Evolutionary conservation across 306 rosid genomes (phyloP).

Genomic region (Casuarina equisetifolia): DNA sequence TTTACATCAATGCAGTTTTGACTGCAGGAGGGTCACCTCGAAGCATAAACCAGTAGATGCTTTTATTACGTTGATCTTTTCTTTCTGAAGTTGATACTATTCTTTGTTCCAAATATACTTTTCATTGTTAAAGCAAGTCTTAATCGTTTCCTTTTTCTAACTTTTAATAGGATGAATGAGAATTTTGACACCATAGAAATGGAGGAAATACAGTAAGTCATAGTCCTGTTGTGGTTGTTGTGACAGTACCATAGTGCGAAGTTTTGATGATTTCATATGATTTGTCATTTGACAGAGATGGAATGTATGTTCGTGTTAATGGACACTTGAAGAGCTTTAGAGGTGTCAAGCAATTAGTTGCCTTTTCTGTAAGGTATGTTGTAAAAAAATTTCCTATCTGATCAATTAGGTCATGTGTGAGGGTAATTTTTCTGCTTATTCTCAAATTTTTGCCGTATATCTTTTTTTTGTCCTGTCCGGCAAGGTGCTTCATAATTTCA

Average conservation of each 20-base stretch:
- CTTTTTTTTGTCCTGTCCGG: neutral
- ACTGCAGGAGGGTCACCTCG: neutral
- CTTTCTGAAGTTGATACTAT: neutral
- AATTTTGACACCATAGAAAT: constrained; percentile 67
- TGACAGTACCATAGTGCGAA: neutral
- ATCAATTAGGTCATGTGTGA: neutral
- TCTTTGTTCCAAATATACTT: neutral
- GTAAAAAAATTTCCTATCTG: neutral
- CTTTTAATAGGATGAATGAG: constrained; percentile 70
- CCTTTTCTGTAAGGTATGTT: constrained; percentile 78
- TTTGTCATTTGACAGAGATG: constrained; percentile 41
- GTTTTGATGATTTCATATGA: neutral
- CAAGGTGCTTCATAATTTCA: neutral
- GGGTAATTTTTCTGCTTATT: neutral
- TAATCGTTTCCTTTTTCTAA: constrained; percentile 1
- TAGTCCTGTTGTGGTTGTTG: neutral
- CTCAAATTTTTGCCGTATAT: neutral
- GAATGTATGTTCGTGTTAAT: constrained; percentile 66
- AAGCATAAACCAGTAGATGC: neutral
- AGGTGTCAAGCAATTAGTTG: constrained; percentile 63
- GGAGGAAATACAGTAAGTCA: constrained; percentile 71
- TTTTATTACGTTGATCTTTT: neutral
- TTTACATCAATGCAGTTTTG: neutral
- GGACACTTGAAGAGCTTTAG: constrained; percentile 85
- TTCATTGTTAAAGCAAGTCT: neutral